Percentiles rank a stretch among this genome's conserved stretches.
phyloP scores from a whole-genome alignment of 768 basidiomycete genomes.

The Cystobasidiopsis lactophilus region DNA sequence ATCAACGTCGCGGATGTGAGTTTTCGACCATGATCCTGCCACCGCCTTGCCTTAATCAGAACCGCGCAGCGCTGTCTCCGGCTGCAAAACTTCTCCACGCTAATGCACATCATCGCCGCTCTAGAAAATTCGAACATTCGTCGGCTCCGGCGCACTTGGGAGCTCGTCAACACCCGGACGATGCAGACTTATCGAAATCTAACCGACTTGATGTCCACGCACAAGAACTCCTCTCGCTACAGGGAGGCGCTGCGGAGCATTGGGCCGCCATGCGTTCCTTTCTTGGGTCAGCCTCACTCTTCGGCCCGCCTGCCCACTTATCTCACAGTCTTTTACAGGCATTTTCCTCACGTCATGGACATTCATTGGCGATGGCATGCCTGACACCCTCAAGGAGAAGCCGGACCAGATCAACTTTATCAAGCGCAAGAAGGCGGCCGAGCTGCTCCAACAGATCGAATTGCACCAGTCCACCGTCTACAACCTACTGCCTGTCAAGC shows the following conservation, averaged over 20 bases:
- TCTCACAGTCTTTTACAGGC: constrained; percentile 31
- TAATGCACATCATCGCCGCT: constrained; percentile 87
- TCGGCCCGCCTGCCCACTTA: not conserved
- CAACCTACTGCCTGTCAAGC: constrained; percentile 48
- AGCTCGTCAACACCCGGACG: constrained; percentile 53
- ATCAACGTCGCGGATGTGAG: constrained; percentile 77
- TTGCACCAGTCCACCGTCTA: constrained; percentile 82
- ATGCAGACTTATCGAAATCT: constrained; percentile 53
- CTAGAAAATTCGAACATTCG: constrained; percentile 82
- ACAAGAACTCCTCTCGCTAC: constrained; percentile 86
- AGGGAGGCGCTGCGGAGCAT: constrained; percentile 58
- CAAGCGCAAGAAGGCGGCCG: constrained; percentile 86
- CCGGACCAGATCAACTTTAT: constrained; percentile 67
- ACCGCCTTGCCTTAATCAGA: not conserved
- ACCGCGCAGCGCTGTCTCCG: constrained; percentile 37
- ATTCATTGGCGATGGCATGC: constrained; percentile 95
- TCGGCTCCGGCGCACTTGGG: constrained; percentile 81
- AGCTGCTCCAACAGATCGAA: constrained; percentile 89
- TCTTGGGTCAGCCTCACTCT: constrained; percentile 45
- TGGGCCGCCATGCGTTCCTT: constrained; percentile 84
- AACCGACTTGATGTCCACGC: constrained; percentile 75
- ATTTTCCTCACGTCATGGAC: constrained; percentile 87
- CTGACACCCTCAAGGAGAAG: constrained; percentile 40
- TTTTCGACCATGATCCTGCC: too few species aligned
- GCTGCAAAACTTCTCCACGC: constrained; percentile 86